Evolutionary conservation across 140 eudicot species (phyloP), one percentile per base, ranked within the genome.

Genomic region (Oenanthe javanica): DNA sequence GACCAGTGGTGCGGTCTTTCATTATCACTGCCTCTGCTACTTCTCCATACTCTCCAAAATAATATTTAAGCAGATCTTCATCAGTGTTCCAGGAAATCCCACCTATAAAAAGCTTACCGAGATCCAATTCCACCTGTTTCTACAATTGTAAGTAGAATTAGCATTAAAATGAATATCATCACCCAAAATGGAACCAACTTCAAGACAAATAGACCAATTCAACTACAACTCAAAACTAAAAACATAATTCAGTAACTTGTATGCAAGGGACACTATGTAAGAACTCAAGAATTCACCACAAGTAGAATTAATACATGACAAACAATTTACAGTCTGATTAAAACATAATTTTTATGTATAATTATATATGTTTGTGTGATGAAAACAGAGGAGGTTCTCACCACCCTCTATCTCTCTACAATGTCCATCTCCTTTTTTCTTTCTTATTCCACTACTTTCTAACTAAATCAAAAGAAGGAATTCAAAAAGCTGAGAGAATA

Each of bases 71-170:
- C 38, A 93, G 89, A 82, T 89, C 93, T 81, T 93, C 97, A 86
- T 93, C 96, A 2, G 97, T 93, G 86, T 93, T 96, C 96, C 97
- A 92, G 6, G 97, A 92, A 84, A 92, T 92, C 85, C 97, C 97
- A 86, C 97, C 97, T 8, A 93, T 87, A 81, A 93, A 93, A 10
- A 93, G 87, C 92, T 93, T 93, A 38, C 97, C 94, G 31, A 86
- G 86, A 80, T 83, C 84, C 16, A 70, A 70, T 49, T 83, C 82
- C 86, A 86, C 83, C 81, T 74, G 77, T 67, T 55, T 36, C 57
- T 77, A 42, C 77, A 75, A 36, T 61, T 21, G 40, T 67, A 50
- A 15, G 25, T 46, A 14, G 46, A 79, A 72, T 40, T 40, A 6
- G 2, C 74, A 67, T 47, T 18, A 23, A 27, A 67, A 23, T 43